Evolutionary conservation across 2,329 filamentous ascomycete genomes (phyloP).

Genomic region (Monosporascus cannonballus): DNA sequence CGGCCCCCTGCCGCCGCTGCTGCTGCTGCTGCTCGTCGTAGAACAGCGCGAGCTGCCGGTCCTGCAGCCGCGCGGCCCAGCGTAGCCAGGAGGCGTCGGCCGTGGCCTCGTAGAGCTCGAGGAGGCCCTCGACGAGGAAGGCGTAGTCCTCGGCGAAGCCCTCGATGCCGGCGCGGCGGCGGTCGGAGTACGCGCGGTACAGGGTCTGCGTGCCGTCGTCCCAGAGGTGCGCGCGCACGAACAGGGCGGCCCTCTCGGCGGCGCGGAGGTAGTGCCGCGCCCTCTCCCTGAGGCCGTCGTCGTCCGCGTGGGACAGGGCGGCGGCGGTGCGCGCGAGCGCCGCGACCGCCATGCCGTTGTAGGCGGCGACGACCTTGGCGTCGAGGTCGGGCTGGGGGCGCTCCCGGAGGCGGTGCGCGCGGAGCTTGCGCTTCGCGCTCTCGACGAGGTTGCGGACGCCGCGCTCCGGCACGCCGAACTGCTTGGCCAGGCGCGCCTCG

Average conservation of each 20-base stretch:
- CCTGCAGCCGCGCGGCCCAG: slow-evolving; percentile 78
- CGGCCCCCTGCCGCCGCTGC: too few relatives aligned
- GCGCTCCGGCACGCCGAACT: slow-evolving; percentile 65
- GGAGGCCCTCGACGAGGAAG: slow-evolving; percentile 73
- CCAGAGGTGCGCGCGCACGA: slow-evolving; percentile 71
- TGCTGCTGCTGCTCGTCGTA: slow-evolving; percentile 49
- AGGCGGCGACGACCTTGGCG: slow-evolving; percentile 79
- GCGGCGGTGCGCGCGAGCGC: slow-evolving; percentile 72
- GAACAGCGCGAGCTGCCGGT: slow-evolving; percentile 69
- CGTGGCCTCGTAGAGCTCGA: slow-evolving; percentile 80
- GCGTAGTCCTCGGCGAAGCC: slow-evolving; percentile 95
- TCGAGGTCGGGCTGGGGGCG: slow-evolving; percentile 74
- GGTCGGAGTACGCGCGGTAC: slow-evolving; percentile 67
- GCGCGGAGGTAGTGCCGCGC: slow-evolving; percentile 56
- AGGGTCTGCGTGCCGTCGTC: slow-evolving; percentile 55
- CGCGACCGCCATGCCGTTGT: slow-evolving; percentile 84
- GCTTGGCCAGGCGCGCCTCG: slow-evolving; percentile 61
- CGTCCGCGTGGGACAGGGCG: slow-evolving; percentile 55
- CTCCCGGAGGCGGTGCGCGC: slow-evolving; percentile 64
- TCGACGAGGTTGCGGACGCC: slow-evolving; percentile 64
- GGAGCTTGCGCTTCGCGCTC: slow-evolving; percentile 61
- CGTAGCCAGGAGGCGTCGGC: slow-evolving; percentile 68
- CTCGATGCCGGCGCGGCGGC: slow-evolving; percentile 54
- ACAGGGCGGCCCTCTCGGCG: slow-evolving; percentile 63
- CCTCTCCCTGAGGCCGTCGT: slow-evolving; percentile 40